A percentile compares a stretch with the other conserved stretches of the same genome.
These are phyloP conservation scores for Dendrobium officinale DNA, from an alignment of 106 monocot species.

Conservation along the genomic window DNA sequence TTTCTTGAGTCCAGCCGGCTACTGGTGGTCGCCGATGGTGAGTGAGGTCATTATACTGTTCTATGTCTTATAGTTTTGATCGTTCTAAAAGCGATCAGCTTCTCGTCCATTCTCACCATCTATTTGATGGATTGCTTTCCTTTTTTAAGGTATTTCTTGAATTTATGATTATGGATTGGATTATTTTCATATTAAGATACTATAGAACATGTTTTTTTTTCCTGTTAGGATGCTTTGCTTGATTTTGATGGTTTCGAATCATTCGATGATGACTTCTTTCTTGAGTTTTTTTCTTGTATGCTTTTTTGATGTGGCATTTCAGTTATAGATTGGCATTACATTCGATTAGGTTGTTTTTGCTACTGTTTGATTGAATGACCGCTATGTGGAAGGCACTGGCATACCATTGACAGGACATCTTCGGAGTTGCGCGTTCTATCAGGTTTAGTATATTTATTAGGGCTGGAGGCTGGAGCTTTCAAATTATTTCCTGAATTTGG, in stretches of 20 bases:
- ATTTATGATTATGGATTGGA: background rate
- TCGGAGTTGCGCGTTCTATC: background rate
- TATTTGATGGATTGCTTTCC: background rate
- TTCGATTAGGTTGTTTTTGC: background rate
- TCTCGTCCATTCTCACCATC: background rate
- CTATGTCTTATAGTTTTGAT: background rate
- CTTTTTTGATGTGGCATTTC: background rate
- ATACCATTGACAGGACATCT: background rate
- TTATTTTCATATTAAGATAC: background rate
- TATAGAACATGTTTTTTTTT: background rate
- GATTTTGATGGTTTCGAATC: background rate
- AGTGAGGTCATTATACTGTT: background rate
- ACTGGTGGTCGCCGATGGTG: slow-evolving; percentile 30
- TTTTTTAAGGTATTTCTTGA: background rate
- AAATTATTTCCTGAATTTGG: background rate
- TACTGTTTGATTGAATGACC: background rate
- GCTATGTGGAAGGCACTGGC: background rate
- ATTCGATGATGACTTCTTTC: background rate
- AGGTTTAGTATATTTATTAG: background rate
- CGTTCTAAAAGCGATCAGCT: background rate
- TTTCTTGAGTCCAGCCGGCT: slow-evolving; percentile 8
- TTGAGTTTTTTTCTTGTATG: background rate
- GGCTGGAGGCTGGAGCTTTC: background rate
- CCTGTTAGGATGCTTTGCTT: background rate
- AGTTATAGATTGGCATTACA: background rate